A percentile compares a stretch with the other conserved stretches of the same genome.
Conservation (phyloP, 2,329 filamentous ascomycete species). For the Beauveria scarabaeidicola region DNA sequence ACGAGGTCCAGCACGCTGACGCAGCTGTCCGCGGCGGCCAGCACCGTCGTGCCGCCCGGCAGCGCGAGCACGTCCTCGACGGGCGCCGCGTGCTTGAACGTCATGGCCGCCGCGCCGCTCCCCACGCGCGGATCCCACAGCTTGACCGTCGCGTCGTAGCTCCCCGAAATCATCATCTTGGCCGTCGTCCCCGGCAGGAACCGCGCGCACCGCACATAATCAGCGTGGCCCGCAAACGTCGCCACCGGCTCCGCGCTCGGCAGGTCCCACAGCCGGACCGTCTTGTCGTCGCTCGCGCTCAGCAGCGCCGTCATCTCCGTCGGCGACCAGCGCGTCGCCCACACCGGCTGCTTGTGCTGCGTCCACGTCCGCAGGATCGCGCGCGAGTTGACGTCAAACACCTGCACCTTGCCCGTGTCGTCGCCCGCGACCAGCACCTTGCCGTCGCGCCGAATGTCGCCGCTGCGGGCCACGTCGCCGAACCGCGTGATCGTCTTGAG, state of each 20-base stretch:
- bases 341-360: conserved; percentile 88
- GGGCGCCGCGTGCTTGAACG: conserved; percentile 86
- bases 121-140: conserved; percentile 79
- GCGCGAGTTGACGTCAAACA: conserved; percentile 82
- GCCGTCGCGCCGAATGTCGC: conserved; percentile 81
- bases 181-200: conserved; percentile 71
- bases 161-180: conserved; percentile 77
- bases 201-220: conserved; percentile 82
- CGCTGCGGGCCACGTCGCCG: conserved; percentile 81
- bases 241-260: conserved; percentile 67
- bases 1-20: conserved; percentile 90
- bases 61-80: conserved; percentile 85
- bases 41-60: conserved; percentile 74
- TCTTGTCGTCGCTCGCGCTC: conserved; percentile 86
- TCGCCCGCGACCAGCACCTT: conserved; percentile 85
- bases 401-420: conserved; percentile 84
- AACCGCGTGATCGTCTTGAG: conserved; percentile 93
- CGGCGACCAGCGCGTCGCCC: conserved; percentile 86
- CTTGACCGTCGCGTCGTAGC: conserved; percentile 88
- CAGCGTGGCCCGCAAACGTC: conserved; percentile 77
- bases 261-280: conserved; percentile 89
- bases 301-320: conserved; percentile 78
- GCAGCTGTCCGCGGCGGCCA: conserved; percentile 76
- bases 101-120: conserved; percentile 65
- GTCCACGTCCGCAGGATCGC: conserved; percentile 94